A percentile compares a stretch with the other conserved stretches of the same genome.
These are phyloP conservation scores for Athelia sp. DNA, from an alignment of 1,284 basidiomycete genomes.

Conservation along the genomic window DNA sequence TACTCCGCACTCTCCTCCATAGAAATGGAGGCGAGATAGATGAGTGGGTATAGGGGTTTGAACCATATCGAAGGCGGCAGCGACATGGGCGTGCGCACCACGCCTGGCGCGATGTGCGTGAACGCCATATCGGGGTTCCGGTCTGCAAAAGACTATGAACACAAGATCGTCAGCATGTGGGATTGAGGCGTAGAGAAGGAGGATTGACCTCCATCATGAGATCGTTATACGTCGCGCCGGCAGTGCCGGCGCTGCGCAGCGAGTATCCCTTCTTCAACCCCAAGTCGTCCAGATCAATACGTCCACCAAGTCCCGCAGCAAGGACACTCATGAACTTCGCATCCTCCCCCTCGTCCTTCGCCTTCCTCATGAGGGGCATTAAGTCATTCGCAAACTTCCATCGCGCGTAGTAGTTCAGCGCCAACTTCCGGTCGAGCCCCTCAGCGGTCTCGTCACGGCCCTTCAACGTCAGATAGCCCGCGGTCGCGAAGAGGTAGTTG, in stretches of 20 bases:
- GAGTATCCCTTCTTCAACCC: no score
- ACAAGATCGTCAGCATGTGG: neutral
- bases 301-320: slow-evolving; percentile 3
- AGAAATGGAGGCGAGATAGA: no score
- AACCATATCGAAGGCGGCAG: no score
- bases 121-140: neutral
- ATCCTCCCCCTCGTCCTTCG: neutral
- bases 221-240: slow-evolving; percentile 14
- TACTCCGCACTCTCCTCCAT: no score
- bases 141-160: neutral
- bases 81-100: neutral
- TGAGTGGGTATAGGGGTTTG: no score
- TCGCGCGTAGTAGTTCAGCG: neutral
- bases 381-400: neutral
- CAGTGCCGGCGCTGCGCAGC: slow-evolving; percentile 7
- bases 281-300: slow-evolving; percentile 11
- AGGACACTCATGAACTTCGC: slow-evolving; percentile 8
- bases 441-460: neutral
- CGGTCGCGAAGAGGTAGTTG: neutral
- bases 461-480: neutral
- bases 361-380: neutral
- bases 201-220: slow-evolving; percentile 15
- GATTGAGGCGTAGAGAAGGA: neutral
- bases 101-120: neutral
- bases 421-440: neutral